Conservation (phyloP, 805 yeast species). For the Crinitomyces ghanaensis region DNA sequence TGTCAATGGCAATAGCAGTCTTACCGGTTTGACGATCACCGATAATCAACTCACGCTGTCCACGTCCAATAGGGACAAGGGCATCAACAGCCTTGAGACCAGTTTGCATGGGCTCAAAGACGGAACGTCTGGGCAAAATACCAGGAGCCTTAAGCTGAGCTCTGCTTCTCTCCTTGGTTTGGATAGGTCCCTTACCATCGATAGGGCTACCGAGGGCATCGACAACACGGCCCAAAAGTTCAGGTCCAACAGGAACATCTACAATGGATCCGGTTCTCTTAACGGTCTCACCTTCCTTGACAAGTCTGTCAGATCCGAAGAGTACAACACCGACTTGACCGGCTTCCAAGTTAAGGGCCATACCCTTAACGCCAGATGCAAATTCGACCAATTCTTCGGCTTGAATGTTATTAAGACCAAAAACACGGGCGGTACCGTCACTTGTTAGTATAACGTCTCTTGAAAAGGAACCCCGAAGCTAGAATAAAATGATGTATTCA, state of each 20-base stretch:
- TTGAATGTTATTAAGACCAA: constrained; percentile 98
- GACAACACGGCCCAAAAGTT: constrained; percentile 96
- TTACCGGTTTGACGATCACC: constrained; percentile 99
- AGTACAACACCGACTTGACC: constrained; percentile 99
- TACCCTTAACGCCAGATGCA: constrained; percentile 99
- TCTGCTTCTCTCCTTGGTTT: constrained; percentile 72
- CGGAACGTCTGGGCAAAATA: constrained; percentile 98
- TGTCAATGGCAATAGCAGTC: constrained; percentile 97
- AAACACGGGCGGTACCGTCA: constrained; percentile 99
- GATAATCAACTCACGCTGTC: constrained; percentile 99
- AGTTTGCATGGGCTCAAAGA: constrained; percentile 98
- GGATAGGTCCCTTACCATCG: constrained; percentile 98
- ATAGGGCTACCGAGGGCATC: constrained; percentile 99
- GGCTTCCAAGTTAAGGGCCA: constrained; percentile 99
- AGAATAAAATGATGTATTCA: no score
- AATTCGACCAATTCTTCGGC: constrained; percentile 99
- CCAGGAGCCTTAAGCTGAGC: constrained; percentile 99
- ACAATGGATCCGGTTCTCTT: constrained; percentile 99
- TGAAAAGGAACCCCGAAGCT: no score
- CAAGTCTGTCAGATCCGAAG: constrained; percentile 98
- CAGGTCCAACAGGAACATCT: constrained; percentile 98
- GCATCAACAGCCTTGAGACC: constrained; percentile 99
- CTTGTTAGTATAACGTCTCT: constrained; percentile 28
- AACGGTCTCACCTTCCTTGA: constrained; percentile 98
- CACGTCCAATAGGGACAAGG: constrained; percentile 99